Evolutionary conservation across 331 rosid genomes (phyloP), one percentile per base, ranked within the genome.

Genomic region (Quercus phellos): DNA sequence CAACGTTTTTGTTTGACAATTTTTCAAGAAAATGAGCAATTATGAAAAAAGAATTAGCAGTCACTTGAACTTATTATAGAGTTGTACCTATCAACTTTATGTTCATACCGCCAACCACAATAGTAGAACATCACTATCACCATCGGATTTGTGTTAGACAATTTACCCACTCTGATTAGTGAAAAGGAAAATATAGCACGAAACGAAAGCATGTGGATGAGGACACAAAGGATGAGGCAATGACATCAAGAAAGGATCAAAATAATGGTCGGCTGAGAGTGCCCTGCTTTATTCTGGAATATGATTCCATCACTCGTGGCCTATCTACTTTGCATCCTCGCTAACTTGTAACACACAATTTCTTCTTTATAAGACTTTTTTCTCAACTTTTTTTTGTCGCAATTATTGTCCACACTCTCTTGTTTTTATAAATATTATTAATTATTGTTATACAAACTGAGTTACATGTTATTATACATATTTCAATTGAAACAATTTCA

Each of bases 221-320:
- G 4, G n/a, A 63, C 53, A 46, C 16, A 12, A 46, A 5, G 4
- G 14, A 46, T 46, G 53, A 13, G 53, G 53, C 16, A 46, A 10
- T 11, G 51, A 46, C 51, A 46, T 46, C 8, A 4, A 30, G 46
- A 6, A 2, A 17, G 4, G 2, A 26, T 2, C 22, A 18, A 32
- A 60, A 55, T 0, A n/a, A 70, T 54, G 79, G 82, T 68, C 64
- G 67, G 76, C 74, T 30, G 29, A 61, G 38, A 74, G 50, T 74
- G 53, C 55, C 43, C 58, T 17, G 8, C 43, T 73, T 68, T 73
- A 56, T 26, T 51, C 22, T 22, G 7, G 17, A 30, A 55, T 66
- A 46, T 22, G 30, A 56, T 26, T 30, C 38, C 70, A 3, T 58
- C 64, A 11, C 64, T 10, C 64, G 30, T 21, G 29, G 17, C 16